Evolutionary conservation across 805 yeast genomes (phyloP).

Genomic region (Nakazawaea siamensis): DNA sequence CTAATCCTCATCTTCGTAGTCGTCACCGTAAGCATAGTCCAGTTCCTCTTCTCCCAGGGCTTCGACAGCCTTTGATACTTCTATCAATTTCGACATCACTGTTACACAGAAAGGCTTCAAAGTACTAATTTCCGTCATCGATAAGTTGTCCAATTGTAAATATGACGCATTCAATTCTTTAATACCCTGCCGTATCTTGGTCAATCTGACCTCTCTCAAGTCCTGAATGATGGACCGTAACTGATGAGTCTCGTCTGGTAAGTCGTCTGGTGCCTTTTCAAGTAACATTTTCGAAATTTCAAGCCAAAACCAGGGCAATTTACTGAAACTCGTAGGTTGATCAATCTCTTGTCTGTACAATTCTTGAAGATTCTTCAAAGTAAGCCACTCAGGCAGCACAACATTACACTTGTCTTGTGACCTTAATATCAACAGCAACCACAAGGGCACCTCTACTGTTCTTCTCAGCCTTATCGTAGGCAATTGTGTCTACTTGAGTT

Average conservation of each 20-base stretch:
- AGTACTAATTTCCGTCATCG: constrained; percentile 81
- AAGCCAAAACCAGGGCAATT: constrained; percentile 84
- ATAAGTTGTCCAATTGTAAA: constrained; percentile 73
- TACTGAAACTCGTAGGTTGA: constrained; percentile 50
- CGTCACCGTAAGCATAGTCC: not conserved
- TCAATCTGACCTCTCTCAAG: constrained; percentile 70
- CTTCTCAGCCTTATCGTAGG: constrained; percentile 63
- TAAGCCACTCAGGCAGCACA: constrained; percentile 82
- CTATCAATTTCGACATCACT: constrained; percentile 65
- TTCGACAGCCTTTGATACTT: constrained; percentile 1
- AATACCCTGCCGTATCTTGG: constrained; percentile 77
- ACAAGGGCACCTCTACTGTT: constrained; percentile 65
- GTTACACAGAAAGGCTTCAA: constrained; percentile 72
- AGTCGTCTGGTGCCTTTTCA: constrained; percentile 66
- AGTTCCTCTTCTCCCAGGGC: not conserved
- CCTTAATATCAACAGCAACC: constrained; percentile 81
- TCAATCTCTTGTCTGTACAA: constrained; percentile 61
- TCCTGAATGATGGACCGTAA: constrained; percentile 72
- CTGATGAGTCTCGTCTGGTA: constrained; percentile 63
- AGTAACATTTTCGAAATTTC: constrained; percentile 69
- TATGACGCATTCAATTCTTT: constrained; percentile 73
- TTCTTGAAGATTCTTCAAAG: constrained; percentile 39
- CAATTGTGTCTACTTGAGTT: constrained; percentile 30
- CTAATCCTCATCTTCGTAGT: not conserved
- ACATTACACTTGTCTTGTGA: constrained; percentile 82